These are phyloP conservation scores for Plantago ovata DNA, from an alignment of 257 asterid species.

Conservation along the genomic window DNA sequence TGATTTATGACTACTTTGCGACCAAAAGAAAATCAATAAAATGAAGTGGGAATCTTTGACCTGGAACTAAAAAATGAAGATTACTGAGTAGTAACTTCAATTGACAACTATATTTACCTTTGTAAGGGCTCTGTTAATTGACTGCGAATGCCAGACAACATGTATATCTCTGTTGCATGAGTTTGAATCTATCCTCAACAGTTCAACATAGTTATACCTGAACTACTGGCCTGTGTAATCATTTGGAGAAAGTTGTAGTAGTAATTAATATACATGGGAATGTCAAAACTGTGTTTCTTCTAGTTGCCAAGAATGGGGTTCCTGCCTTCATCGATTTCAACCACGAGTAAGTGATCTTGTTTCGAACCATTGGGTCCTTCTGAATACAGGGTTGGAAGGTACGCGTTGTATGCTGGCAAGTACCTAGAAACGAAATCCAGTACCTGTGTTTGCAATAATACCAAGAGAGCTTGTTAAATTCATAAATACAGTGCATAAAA, in stretches of 20 bases:
- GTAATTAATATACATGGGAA: conserved; percentile 19
- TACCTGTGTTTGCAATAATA: conserved; percentile 45
- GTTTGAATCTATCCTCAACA: background rate
- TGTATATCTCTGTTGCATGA: conserved; percentile 5
- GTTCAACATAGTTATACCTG: conserved; percentile 7
- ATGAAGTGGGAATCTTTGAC: no score
- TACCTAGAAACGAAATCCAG: conserved; percentile 87
- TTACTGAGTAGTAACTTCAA: no score
- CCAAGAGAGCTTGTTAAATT: background rate
- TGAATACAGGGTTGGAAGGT: conserved; percentile 83
- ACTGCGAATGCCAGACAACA: background rate
- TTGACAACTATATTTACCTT: no score
- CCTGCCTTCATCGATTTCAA: conserved; percentile 84
- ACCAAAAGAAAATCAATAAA: no score
- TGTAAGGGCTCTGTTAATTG: background rate
- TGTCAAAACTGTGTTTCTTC: conserved; percentile 20
- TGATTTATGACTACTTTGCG: no score
- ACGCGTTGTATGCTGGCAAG: conserved; percentile 92
- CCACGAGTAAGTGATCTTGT: conserved; percentile 59
- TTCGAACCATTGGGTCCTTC: conserved; percentile 96
- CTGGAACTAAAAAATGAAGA: no score
- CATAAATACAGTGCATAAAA: background rate
- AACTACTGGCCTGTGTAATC: conserved; percentile 11
- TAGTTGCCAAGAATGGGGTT: conserved; percentile 82
- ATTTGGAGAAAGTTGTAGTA: background rate